phyloP scores from a whole-genome alignment of 345 rosid species.

The Bruguiera sexangula region DNA sequence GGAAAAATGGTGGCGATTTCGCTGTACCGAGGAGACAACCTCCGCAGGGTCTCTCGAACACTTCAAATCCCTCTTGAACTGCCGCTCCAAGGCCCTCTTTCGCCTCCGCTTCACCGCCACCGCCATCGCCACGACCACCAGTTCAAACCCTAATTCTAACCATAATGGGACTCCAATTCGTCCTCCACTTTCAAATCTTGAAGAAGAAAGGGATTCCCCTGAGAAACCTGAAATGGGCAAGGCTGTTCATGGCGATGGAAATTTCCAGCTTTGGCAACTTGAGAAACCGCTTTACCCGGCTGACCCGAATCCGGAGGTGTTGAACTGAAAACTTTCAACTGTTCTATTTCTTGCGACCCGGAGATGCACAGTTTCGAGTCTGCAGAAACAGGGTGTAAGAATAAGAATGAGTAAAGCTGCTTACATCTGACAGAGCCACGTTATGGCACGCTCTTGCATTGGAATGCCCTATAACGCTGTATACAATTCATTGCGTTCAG shows the following conservation, averaged over 20 bases:
- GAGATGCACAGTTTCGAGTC: no score
- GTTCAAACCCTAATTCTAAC: constrained; percentile 15
- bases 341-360: no score
- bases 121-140: constrained; percentile 18
- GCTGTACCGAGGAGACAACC: constrained; percentile 88
- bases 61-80: constrained; percentile 58
- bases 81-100: constrained; percentile 63
- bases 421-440: no score
- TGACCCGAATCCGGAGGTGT: constrained; percentile 14
- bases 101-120: constrained; percentile 35
- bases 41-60: constrained; percentile 69
- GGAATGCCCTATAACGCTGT: no score
- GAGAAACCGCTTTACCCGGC: neutral
- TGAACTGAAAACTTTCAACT: neutral
- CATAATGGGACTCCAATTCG: neutral
- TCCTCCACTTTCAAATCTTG: neutral
- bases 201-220: neutral
- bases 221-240: neutral
- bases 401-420: no score
- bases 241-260: constrained; percentile 12
- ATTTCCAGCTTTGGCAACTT: neutral
- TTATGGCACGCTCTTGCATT: no score
- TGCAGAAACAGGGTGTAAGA: no score
- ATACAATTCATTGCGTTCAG: no score
- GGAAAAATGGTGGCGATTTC: constrained; percentile 75